Percentiles rank a stretch among this genome's conserved stretches.
These are phyloP conservation scores for Flaveria floridana DNA, from an alignment of 140 eudicot species.

Conservation along the genomic window DNA sequence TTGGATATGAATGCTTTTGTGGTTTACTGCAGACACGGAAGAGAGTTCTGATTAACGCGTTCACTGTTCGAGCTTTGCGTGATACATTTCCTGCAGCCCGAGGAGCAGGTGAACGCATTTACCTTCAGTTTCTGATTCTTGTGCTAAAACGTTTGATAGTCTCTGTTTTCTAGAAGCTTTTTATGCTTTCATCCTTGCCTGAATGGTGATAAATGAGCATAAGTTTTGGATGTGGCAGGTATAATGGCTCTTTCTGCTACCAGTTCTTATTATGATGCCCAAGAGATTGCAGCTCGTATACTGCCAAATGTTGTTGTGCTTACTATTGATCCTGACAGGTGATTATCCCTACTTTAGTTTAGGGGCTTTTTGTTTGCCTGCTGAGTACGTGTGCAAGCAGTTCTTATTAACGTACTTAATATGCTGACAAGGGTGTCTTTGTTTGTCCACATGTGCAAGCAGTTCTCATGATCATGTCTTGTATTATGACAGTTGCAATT, in stretches of 20 bases:
- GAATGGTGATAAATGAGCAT: slow-evolving; percentile 9
- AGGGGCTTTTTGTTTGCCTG: not conserved
- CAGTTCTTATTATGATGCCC: slow-evolving; percentile 78
- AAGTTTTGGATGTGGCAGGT: slow-evolving; percentile 55
- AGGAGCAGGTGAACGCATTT: slow-evolving; percentile 72
- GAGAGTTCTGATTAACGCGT: slow-evolving; percentile 94
- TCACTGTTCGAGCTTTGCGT: slow-evolving; percentile 95
- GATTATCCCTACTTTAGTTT: slow-evolving; percentile 20
- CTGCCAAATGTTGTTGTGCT: slow-evolving; percentile 87
- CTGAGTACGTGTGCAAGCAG: not conserved
- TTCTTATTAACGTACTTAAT: not conserved
- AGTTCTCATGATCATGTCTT: slow-evolving; percentile 7
- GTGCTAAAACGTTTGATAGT: slow-evolving; percentile 3
- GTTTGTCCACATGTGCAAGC: not conserved
- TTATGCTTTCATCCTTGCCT: not conserved
- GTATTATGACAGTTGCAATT: not conserved
- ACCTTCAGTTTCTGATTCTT: not conserved
- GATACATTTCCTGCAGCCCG: slow-evolving; percentile 95
- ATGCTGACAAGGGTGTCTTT: not conserved
- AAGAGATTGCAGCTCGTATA: slow-evolving; percentile 88
- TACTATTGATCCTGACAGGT: slow-evolving; percentile 99
- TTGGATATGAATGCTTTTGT: slow-evolving; percentile 21
- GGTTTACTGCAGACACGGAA: slow-evolving; percentile 70
- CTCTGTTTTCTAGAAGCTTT: not conserved
- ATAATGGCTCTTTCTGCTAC: slow-evolving; percentile 92